phyloP scores from a whole-genome alignment of 306 rosid species.

The Begonia peltatifolia region DNA sequence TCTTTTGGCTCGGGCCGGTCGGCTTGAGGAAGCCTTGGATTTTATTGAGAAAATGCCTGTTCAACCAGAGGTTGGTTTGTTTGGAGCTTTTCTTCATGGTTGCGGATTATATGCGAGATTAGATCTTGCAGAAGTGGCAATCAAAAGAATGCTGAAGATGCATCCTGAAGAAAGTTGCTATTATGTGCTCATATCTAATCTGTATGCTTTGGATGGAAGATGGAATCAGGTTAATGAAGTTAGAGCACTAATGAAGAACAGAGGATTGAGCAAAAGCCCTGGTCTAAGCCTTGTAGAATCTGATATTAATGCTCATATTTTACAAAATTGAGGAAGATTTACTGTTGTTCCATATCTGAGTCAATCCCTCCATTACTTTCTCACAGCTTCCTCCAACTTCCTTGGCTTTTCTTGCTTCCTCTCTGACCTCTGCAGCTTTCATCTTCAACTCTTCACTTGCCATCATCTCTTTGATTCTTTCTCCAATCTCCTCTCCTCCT shows the following conservation, averaged over 20 bases:
- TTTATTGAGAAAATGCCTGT: constrained; percentile 47
- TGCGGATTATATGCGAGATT: constrained; percentile 72
- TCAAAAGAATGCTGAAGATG: constrained; percentile 50
- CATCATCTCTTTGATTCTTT: constrained; percentile 38
- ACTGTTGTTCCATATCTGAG: too few species aligned
- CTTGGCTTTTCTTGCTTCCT: constrained; percentile 18
- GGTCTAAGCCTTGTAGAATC: constrained; percentile 42
- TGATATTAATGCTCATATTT: neutral
- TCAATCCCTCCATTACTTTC: constrained; percentile 6
- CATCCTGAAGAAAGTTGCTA: constrained; percentile 55
- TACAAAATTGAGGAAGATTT: too few species aligned
- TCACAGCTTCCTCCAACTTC: constrained; percentile 25
- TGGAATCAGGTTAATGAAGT: constrained; percentile 69
- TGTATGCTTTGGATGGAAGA: constrained; percentile 72
- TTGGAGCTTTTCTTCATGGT: constrained; percentile 62
- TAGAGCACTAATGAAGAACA: constrained; percentile 48
- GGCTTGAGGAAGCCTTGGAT: constrained; percentile 49
- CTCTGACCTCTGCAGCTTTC: constrained; percentile 15
- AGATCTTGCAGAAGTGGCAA: constrained; percentile 51
- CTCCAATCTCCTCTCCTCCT: constrained; percentile 38
- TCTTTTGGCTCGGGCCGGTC: constrained; percentile 60
- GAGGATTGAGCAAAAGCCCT: constrained; percentile 48
- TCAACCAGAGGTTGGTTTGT: constrained; percentile 43
- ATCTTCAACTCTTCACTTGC: constrained; percentile 11
- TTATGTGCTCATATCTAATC: constrained; percentile 59